A percentile compares a stretch with the other conserved stretches of the same genome.
Conservation (phyloP, 2,329 filamentous ascomycete genomes). For the Colletotrichum eremochloae region DNA sequence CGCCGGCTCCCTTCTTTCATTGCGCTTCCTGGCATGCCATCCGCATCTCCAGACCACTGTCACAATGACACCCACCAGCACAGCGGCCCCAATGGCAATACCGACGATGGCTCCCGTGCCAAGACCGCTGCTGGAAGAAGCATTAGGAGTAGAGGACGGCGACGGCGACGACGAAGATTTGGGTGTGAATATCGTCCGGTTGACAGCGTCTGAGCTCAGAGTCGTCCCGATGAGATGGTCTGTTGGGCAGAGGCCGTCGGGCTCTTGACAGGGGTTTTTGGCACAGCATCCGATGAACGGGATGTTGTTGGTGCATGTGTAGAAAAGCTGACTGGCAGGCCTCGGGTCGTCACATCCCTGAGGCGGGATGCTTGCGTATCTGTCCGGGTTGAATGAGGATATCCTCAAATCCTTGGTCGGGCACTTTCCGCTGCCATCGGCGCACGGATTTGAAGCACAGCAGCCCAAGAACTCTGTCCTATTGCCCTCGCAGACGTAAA, state of each 20-base stretch:
- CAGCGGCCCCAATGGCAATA: conserved; percentile 43
- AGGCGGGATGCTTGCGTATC: conserved; percentile 46
- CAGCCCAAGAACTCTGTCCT: conserved; percentile 56
- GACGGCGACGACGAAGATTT: not conserved
- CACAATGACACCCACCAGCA: conserved; percentile 31
- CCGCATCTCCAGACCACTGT: conserved; percentile 38
- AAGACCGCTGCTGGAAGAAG: conserved; percentile 24
- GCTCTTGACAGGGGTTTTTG: conserved; percentile 49
- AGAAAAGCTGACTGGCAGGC: conserved; percentile 48
- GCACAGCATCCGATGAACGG: conserved; percentile 58
- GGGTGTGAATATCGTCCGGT: conserved; percentile 40
- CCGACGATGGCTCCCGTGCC: conserved; percentile 42
- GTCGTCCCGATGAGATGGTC: conserved; percentile 45
- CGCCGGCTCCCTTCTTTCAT: conserved; percentile 33
- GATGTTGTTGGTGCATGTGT: conserved; percentile 49
- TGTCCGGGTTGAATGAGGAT: conserved; percentile 48
- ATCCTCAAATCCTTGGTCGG: conserved; percentile 47
- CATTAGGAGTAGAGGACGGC: not conserved
- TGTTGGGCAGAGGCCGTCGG: conserved; percentile 45
- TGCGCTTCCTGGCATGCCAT: conserved; percentile 39
- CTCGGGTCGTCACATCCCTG: conserved; percentile 51
- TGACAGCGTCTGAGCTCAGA: conserved; percentile 44
- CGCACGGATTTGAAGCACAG: conserved; percentile 54
- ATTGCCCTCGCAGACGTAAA: conserved; percentile 54
- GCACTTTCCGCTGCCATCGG: conserved; percentile 50